Base-by-base conservation (phyloP, 2,329 filamentous ascomycete genomes). In the Clonostachys chloroleuca region DNA sequence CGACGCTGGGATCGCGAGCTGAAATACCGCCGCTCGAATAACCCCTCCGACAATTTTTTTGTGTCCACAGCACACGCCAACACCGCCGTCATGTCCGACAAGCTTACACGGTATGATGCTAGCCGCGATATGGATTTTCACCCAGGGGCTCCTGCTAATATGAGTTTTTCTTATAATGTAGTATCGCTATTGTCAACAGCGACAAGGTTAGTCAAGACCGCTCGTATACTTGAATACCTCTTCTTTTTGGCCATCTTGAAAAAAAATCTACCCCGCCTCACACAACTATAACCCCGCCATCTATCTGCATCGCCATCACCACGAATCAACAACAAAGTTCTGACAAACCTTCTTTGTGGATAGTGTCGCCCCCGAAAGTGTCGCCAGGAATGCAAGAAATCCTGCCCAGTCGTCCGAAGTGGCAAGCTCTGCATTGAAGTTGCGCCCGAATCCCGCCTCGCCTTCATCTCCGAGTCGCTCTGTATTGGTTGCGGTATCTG, bases 401-500 rank as follows among this genome's bases (percentile, higher is more conserved):
- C 92, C 33, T 99, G 94, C 69, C 91, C 95, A 33, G 94, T 99
- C 53, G 94, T 99, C 58, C 89, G 92, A 62, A 95, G 92, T 51
- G 94, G 94, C 72, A 97, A 96, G 78, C 84, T 95, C 57, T 96
- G 92, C 73, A 96, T 97, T 67, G 92, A 99, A 77, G 95, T 99
- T 61, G 78, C 81, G 46, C 76, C 89, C 53, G 82, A 89, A 49
- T 95, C 92, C 56, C 92, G 92, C 64, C 92, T 99, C 59, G 94
- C 94, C 67, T 99, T 96, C 79, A 95, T 99, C 63, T 97, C 92
- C 56, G 94, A 99, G 71, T 84, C 83, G 54, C 83, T 96, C 52
- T 96, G 92, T 68, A 96, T 97, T 62, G 94, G 94, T 70, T 99
- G 95, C 66, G 95, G 94, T 85, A 99, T 99, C 75, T 99, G 95